Evolutionary conservation across 768 basidiomycete genomes (phyloP).

Genomic region (Boletus fagicola): DNA sequence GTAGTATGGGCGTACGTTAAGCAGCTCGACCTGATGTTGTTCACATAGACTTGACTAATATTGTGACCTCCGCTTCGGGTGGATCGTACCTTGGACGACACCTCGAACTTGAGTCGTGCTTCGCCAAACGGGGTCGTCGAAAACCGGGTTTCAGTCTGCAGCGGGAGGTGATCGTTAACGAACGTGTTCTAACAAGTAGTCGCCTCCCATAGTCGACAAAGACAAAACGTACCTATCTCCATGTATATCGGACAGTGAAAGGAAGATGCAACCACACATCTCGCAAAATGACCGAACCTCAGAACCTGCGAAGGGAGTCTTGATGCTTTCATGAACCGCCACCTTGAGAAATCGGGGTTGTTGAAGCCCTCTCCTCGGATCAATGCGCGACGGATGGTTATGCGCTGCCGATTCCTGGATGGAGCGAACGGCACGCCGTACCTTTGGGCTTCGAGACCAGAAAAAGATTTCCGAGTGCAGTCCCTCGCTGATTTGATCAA

Average conservation of each 20-base stretch:
- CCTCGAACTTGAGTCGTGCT: not conserved
- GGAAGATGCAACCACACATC: not conserved
- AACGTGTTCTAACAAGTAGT: not conserved
- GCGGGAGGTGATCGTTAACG: not conserved
- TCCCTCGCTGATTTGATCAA: not conserved
- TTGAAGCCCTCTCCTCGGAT: conserved; percentile 23
- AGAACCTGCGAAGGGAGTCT: not conserved
- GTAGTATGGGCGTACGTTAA: too few species aligned
- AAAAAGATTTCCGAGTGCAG: not conserved
- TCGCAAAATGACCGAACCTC: not conserved
- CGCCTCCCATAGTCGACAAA: not conserved
- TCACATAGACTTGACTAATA: not conserved
- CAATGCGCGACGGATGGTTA: conserved; percentile 2
- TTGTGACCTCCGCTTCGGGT: not conserved
- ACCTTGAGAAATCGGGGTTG: conserved; percentile 6
- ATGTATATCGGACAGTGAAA: conserved; percentile 1
- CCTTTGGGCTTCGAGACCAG: not conserved
- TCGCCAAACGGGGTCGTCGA: not conserved
- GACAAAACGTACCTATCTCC: not conserved
- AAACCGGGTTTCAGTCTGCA: not conserved
- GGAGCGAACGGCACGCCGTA: not conserved
- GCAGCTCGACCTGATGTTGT: not conserved
- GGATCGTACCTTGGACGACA: not conserved
- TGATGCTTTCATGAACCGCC: not conserved
- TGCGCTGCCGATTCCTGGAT: conserved; percentile 9